Percentiles rank a stretch among this genome's conserved stretches.
These are phyloP conservation scores for Hemisphaericaspora subhashii DNA, from an alignment of 1,139 yeast species.

Conservation along the genomic window DNA sequence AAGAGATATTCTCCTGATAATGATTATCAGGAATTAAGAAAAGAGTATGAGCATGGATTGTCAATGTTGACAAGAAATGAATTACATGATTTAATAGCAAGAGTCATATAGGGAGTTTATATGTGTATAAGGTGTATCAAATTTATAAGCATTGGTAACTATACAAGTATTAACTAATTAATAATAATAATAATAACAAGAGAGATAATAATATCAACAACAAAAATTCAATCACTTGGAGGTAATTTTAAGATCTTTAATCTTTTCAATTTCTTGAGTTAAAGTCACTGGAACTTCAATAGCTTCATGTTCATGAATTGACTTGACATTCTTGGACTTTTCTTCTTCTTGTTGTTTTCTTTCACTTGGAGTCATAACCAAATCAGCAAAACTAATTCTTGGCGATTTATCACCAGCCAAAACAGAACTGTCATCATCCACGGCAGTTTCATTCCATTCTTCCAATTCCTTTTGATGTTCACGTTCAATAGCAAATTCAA, in stretches of 20 bases:
- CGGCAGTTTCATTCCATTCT: slow-evolving; percentile 66
- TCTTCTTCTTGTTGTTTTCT: slow-evolving; percentile 13
- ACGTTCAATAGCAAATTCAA: slow-evolving; percentile 76
- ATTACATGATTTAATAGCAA: slow-evolving; percentile 28
- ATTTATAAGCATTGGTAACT: not conserved
- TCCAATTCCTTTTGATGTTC: slow-evolving; percentile 69
- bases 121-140: not conserved
- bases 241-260: slow-evolving; percentile 34
- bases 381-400: slow-evolving; percentile 47
- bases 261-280: slow-evolving; percentile 38
- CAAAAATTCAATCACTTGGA: too few relatives aligned
- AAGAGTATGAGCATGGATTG: slow-evolving; percentile 23
- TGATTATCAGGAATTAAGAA: slow-evolving; percentile 21
- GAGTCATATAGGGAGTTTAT: slow-evolving; percentile 25
- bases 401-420: slow-evolving; percentile 31
- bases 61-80: slow-evolving; percentile 35
- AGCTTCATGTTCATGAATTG: slow-evolving; percentile 34
- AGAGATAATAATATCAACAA: too few relatives aligned
- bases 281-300: slow-evolving; percentile 45
- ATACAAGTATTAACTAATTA: too few relatives aligned
- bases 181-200: too few relatives aligned
- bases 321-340: slow-evolving; percentile 3
- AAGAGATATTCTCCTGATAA: slow-evolving; percentile 9
- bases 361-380: slow-evolving; percentile 50
- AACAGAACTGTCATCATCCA: too few relatives aligned